Conservation (phyloP, 2,329 filamentous ascomycete species). For the Paradendryphiella salina region DNA sequence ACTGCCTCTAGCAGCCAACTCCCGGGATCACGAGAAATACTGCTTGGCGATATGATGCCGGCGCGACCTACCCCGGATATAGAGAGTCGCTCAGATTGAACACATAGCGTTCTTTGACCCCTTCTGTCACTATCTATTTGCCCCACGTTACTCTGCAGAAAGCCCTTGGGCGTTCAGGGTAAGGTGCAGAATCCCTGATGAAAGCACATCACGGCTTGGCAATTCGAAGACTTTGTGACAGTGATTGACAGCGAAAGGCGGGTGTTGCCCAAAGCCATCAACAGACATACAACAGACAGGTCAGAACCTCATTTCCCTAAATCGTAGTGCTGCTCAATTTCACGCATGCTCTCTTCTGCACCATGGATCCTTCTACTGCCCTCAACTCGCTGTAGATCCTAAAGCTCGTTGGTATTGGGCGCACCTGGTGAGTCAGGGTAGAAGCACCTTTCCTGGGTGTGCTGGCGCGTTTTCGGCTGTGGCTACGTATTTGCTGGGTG, state of each 20-base stretch:
- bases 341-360: conserved; percentile 27
- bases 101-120: not conserved
- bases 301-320: conserved; percentile 19
- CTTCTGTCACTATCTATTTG: not conserved
- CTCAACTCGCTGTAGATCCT: conserved; percentile 66
- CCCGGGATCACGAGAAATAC: not conserved
- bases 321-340: conserved; percentile 6
- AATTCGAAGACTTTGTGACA: not conserved
- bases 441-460: conserved; percentile 28
- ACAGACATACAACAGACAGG: conserved; percentile 36
- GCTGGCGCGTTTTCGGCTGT: conserved; percentile 58
- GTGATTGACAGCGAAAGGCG: not conserved
- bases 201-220: not conserved
- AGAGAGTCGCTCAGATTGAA: too few relatives aligned
- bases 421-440: conserved; percentile 29
- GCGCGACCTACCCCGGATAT: too few relatives aligned
- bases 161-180: not conserved
- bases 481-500: conserved; percentile 50
- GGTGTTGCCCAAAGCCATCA: not conserved
- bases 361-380: conserved; percentile 49
- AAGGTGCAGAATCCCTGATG: not conserved
- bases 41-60: too few relatives aligned
- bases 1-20: not conserved
- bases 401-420: conserved; percentile 62
- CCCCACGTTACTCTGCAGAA: not conserved